These are phyloP conservation scores for Leucocoprinus birnbaumii DNA, from an alignment of 768 basidiomycete genomes.

Conservation along the genomic window DNA sequence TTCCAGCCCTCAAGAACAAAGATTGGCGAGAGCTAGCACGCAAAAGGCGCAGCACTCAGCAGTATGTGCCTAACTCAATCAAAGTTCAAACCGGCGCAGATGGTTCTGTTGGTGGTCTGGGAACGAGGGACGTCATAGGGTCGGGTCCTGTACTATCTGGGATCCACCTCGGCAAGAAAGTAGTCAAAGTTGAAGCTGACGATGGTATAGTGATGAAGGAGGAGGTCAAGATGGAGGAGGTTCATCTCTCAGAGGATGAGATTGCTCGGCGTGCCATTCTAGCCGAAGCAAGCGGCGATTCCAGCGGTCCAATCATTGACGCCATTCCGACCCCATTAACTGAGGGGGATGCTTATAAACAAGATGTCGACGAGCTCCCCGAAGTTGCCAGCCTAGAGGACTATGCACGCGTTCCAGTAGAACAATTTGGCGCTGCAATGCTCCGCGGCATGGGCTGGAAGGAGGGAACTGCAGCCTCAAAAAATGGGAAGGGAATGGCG, in stretches of 20 bases:
- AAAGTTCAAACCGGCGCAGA: conserved; percentile 55
- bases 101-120: conserved; percentile 76
- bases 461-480: conserved; percentile 70
- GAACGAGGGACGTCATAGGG: conserved; percentile 73
- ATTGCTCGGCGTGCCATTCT: conserved; percentile 79
- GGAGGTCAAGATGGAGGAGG: conserved; percentile 31
- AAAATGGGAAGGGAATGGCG: conserved; percentile 56
- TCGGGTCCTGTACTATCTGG: conserved; percentile 71
- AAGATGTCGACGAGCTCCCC: conserved; percentile 81
- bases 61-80: conserved; percentile 67
- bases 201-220: conserved; percentile 16
- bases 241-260: conserved; percentile 72
- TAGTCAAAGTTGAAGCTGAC: conserved; percentile 24
- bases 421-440: conserved; percentile 90
- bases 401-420: conserved; percentile 88
- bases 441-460: conserved; percentile 98
- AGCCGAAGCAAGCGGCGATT: conserved; percentile 43
- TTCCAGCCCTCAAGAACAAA: conserved; percentile 80
- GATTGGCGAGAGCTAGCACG: conserved; percentile 88
- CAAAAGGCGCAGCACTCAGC: conserved; percentile 49
- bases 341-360: conserved; percentile 81
- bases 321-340: conserved; percentile 64
- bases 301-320: conserved; percentile 46
- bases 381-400: conserved; percentile 76
- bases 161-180: conserved; percentile 48